These are phyloP conservation scores for Chrysosporium keratinophilum DNA, from an alignment of 2,329 filamentous ascomycete genomes.

Conservation along the genomic window DNA sequence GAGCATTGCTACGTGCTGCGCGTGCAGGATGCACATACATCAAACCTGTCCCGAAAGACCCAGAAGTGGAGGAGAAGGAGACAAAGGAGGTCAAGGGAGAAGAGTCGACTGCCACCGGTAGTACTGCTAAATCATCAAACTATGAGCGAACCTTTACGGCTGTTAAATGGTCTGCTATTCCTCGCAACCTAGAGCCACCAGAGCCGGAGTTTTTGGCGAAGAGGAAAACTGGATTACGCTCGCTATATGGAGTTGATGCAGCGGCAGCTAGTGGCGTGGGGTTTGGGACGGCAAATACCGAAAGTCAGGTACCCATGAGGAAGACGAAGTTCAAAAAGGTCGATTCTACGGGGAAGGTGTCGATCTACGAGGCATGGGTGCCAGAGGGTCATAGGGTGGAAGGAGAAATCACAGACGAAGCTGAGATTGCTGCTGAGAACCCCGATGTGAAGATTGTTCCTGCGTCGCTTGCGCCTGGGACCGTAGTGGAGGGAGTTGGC, in stretches of 20 bases:
- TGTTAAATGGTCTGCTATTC: constrained; percentile 49
- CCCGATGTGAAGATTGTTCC: constrained; percentile 27
- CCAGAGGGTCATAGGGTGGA: constrained; percentile 69
- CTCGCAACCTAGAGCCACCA: constrained; percentile 47
- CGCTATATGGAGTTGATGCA: constrained; percentile 34
- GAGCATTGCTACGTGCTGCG: constrained; percentile 71
- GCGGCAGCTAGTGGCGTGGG: constrained; percentile 25
- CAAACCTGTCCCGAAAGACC: constrained; percentile 44
- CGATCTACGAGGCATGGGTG: constrained; percentile 73
- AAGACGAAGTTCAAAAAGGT: constrained; percentile 69
- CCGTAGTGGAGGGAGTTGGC: constrained; percentile 49
- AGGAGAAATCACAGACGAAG: constrained; percentile 61
- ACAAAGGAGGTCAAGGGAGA: constrained; percentile 25
- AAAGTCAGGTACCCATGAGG: constrained; percentile 51
- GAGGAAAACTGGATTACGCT: constrained; percentile 49
- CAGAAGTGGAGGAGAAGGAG: constrained; percentile 31
- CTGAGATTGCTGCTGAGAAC: constrained; percentile 39
- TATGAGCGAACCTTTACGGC: constrained; percentile 42
- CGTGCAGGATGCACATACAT: constrained; percentile 69
- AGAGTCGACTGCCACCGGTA: constrained; percentile 24
- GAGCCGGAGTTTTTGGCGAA: constrained; percentile 55
- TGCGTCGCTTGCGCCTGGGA: constrained; percentile 44
- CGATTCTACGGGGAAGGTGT: constrained; percentile 68
- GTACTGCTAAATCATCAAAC: constrained; percentile 13
- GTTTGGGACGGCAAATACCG: constrained; percentile 15